Evolutionary conservation across 192 early-diverging fungal species (phyloP), one percentile per base, ranked within the genome.

Genomic region (Mortierella antarctica): DNA sequence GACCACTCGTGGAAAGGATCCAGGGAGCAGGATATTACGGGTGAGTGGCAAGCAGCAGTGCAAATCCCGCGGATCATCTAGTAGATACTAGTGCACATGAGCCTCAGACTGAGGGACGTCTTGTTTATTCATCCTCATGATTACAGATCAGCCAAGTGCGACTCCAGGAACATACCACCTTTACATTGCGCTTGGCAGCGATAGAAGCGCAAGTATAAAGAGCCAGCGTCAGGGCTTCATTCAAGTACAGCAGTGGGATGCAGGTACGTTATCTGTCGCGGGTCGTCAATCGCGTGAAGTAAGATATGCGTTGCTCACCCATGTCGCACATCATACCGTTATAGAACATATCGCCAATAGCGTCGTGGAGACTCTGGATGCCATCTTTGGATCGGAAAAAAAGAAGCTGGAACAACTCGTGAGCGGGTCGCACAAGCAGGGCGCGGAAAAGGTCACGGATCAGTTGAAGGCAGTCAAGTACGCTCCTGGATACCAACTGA

Each of bases 381-480:
- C 44, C 47, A 59, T 84, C 7, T 82, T 86, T 62, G 60, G 56
- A 44, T 21, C 72, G 20, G 83, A 86, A 21, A 50, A 84, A 54
- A 55, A 15, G 44, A 56, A 47, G 0, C 65, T 84, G 48, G 23
- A 56, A 31, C 71, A 77, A 53, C 52, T 82, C 44, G 20, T 72
- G 40, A 46, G 50, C 2, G 67, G 58, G 14, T 44, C 45, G 14
- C 46, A 52, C 45, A 57, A 20, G 17, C 62, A 54, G 39, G 66
- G 59, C 10, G 57, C 69, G 44, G 71, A 63, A 18, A 84, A 85
- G 52, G 74, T 69, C 14, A 67, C 87, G 48, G 73, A 84, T 52
- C 88, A 84, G 40, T 90, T 95, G 79, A 85, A 91, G 21, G 89
- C 91, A 8, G 83, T 99, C 48, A 97, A 97, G 75, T 98, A 93